A percentile compares a stretch with the other conserved stretches of the same genome.
These are phyloP conservation scores for Allium sativum DNA, from an alignment of 106 monocot species.

Conservation along the genomic window DNA sequence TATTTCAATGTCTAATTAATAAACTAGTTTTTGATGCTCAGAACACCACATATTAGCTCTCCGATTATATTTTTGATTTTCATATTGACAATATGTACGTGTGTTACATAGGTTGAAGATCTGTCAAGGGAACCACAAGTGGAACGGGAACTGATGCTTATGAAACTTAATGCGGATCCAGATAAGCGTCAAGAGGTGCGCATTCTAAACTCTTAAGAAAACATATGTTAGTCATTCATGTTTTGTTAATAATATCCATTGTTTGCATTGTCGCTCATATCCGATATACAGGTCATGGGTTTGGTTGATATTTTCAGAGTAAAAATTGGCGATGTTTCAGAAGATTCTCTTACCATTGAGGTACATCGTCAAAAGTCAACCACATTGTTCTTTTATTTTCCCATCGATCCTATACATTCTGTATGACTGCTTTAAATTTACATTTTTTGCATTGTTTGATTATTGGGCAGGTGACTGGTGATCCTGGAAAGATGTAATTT, in stretches of 20 bases:
- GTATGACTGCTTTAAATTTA: too few species aligned
- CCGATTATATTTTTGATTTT: too few species aligned
- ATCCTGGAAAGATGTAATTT: conserved; percentile 94
- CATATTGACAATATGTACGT: too few species aligned
- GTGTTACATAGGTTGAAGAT: conserved; percentile 66
- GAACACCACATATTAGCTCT: too few species aligned
- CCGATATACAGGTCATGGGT: conserved; percentile 68
- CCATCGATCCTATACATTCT: conserved; percentile 1
- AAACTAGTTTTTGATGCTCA: too few species aligned
- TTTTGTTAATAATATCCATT: too few species aligned
- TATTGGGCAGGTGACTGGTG: conserved; percentile 65
- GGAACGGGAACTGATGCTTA: conserved; percentile 81
- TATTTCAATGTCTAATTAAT: too few species aligned
- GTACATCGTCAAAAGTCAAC: conserved; percentile 10
- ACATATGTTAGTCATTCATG: too few species aligned
- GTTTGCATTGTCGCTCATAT: conserved; percentile 1
- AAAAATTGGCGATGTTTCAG: conserved; percentile 89
- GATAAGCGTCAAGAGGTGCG: conserved; percentile 68
- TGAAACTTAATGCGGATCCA: conserved; percentile 70
- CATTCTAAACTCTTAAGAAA: too few species aligned
- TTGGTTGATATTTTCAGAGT: conserved; percentile 91
- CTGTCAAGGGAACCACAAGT: conserved; percentile 84
- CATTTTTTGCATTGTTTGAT: too few species aligned
- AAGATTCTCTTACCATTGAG: conserved; percentile 76
- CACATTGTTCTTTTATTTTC: background rate